phyloP scores from a whole-genome alignment of 1,284 basidiomycete genomes.

The Hypsizygus ulmarius region DNA sequence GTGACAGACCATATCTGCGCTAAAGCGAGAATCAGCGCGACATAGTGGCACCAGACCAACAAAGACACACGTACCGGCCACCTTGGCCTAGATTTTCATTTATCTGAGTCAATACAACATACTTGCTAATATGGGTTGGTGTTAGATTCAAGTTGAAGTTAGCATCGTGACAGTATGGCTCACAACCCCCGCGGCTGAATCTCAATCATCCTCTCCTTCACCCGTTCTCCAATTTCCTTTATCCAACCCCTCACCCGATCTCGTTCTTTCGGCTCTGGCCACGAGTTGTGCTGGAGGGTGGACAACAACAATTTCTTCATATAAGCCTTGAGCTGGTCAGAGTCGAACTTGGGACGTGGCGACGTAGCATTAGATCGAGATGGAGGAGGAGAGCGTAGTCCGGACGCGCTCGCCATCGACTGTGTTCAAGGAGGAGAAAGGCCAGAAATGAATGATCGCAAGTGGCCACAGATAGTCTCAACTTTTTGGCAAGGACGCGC shows the following conservation, averaged over 20 bases:
- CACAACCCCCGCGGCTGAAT: conserved; percentile 78
- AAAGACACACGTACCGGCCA: conserved; percentile 53
- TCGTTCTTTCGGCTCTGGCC: conserved; percentile 65
- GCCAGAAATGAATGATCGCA: conserved; percentile 8
- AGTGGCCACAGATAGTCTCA: conserved; percentile 1
- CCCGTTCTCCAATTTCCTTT: conserved; percentile 75
- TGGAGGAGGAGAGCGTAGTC: conserved; percentile 48
- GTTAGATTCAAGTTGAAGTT: conserved; percentile 8
- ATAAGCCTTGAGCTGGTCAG: conserved; percentile 68
- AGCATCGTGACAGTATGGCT: conserved; percentile 33
- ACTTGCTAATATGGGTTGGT: conserved; percentile 54
- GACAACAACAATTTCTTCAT: conserved; percentile 74
- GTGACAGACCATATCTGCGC: conserved; percentile 67
- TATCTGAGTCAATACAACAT: conserved; percentile 78
- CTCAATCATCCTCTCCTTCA: conserved; percentile 80
- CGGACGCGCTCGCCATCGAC: conserved; percentile 39
- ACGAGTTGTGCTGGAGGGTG: conserved; percentile 60
- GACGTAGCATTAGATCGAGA: conserved; percentile 55
- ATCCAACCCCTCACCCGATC: conserved; percentile 72
- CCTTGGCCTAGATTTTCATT: conserved; percentile 80
- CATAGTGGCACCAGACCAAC: conserved; percentile 4
- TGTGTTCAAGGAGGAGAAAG: conserved; percentile 3
- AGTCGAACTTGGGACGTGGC: conserved; percentile 65
- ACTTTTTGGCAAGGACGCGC: neutral
- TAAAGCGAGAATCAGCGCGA: conserved; percentile 21